These are phyloP conservation scores for Pleurotus pulmonarius DNA, from an alignment of 768 basidiomycete species.

Conservation along the genomic window DNA sequence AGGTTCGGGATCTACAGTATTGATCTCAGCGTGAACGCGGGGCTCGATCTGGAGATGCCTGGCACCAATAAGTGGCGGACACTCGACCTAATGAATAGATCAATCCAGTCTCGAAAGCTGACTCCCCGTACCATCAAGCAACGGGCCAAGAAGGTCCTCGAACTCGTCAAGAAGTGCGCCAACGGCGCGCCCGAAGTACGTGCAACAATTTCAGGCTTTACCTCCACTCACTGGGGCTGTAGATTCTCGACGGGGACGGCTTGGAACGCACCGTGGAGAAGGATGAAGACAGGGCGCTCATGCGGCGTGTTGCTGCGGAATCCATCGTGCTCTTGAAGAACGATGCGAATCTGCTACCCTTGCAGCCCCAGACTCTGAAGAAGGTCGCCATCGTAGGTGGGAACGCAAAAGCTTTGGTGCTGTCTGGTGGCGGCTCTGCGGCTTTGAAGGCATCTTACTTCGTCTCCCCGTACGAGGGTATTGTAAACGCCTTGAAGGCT, in stretches of 20 bases:
- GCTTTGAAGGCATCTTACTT: slow-evolving; percentile 74
- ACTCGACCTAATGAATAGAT: slow-evolving; percentile 61
- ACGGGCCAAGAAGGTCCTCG: slow-evolving; percentile 62
- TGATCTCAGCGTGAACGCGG: slow-evolving; percentile 65
- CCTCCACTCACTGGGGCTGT: not conserved
- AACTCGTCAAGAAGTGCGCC: slow-evolving; percentile 69
- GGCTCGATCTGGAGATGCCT: slow-evolving; percentile 79
- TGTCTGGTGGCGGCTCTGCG: slow-evolving; percentile 73
- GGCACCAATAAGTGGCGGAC: slow-evolving; percentile 74
- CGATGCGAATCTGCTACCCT: slow-evolving; percentile 48
- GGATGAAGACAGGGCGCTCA: slow-evolving; percentile 55
- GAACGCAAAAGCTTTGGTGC: slow-evolving; percentile 59
- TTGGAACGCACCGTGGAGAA: slow-evolving; percentile 60
- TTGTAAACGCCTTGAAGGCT: slow-evolving; percentile 51
- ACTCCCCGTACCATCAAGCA: slow-evolving; percentile 61
- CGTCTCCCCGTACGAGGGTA: slow-evolving; percentile 73
- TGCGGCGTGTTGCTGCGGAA: slow-evolving; percentile 65
- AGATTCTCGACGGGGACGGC: slow-evolving; percentile 73
- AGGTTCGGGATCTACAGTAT: slow-evolving; percentile 74
- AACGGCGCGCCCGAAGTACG: slow-evolving; percentile 60
- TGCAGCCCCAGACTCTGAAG: slow-evolving; percentile 45
- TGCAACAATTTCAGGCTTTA: not conserved
- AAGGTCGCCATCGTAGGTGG: slow-evolving; percentile 76
- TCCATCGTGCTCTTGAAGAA: slow-evolving; percentile 79
- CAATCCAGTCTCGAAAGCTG: slow-evolving; percentile 59